These are phyloP conservation scores for Annulohypoxylon maeteangense DNA, from an alignment of 495 filamentous ascomycete species.

Conservation along the genomic window DNA sequence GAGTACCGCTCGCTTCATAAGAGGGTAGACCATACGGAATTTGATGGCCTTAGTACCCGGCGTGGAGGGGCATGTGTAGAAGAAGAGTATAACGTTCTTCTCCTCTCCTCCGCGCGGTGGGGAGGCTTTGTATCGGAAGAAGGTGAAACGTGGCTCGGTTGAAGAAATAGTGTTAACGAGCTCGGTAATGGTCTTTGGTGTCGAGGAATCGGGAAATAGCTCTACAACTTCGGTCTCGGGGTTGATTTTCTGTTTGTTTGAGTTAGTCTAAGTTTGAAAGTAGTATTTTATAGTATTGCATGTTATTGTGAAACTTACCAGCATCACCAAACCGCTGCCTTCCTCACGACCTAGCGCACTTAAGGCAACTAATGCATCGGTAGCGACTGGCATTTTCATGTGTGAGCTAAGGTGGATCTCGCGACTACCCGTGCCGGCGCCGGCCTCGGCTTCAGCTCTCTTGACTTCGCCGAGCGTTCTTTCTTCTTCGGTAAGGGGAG, in stretches of 20 bases:
- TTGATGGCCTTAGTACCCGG: constrained; percentile 77
- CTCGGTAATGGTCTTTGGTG: constrained; percentile 55
- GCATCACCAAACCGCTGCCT: constrained; percentile 74
- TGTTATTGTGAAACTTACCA: constrained; percentile 65
- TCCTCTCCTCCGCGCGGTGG: constrained; percentile 58
- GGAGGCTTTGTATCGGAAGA: constrained; percentile 76
- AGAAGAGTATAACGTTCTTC: constrained; percentile 80
- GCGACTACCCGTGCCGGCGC: constrained; percentile 72
- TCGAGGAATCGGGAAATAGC: constrained; percentile 67
- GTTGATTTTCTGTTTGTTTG: constrained; percentile 71
- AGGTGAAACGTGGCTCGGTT: constrained; percentile 88
- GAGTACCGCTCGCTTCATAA: constrained; percentile 78
- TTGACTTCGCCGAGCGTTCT: constrained; percentile 77
- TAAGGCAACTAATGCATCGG: constrained; percentile 74
- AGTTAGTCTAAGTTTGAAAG: not conserved
- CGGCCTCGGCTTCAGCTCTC: constrained; percentile 81
- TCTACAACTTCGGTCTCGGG: constrained; percentile 80
- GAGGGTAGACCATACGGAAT: constrained; percentile 94
- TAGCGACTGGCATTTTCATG: constrained; percentile 73
- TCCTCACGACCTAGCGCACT: constrained; percentile 63
- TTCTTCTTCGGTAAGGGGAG: constrained; percentile 91
- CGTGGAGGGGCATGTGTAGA: constrained; percentile 88
- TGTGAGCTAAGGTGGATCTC: constrained; percentile 68
- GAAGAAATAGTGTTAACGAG: constrained; percentile 75
- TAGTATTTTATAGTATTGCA: not conserved